Base-by-base conservation (phyloP, 306 rosid genomes). In the Leucaena leucocephala region DNA sequence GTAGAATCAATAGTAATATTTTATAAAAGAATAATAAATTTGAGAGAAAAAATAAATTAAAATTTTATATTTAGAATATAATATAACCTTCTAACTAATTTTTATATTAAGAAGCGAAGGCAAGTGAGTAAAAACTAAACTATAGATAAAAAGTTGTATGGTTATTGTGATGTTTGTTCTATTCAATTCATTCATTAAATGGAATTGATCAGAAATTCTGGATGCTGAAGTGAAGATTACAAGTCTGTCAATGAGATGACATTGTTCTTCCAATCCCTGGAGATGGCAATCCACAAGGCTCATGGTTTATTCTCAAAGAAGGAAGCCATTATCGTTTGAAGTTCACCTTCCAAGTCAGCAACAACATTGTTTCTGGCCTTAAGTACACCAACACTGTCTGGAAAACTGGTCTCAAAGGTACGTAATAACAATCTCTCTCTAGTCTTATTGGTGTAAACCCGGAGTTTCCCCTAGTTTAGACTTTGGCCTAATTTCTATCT, bases 331-430 rank as follows among this genome's bases (percentile, higher is more conserved):
- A 88, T 81, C 84, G 86, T 54, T 81, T 91, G 39, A 85, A 75
- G 77, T 93, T 93, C 88, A 77, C 86, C 71, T 91, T 90, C 78
- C 44, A 64, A 3, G 98, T 93, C 75, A 68, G 84, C 61, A 84
- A 83, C 77, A 93, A 93, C 81, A 88, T 93, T 2, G 98, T 93
- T 50, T 91, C 95, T 5, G 98, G 98, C 81, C 91, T 93, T 83
- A 90, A 85, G 73, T 91, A 93, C 87, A 82, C 92, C 40, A 93
- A 90, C 74, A 80, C 71, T 8, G 95, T 93, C 67, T 93, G 97
- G 97, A 93, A 93, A 81, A 85, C 92, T 63, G 93, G 97, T 4
- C 54, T 93, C 12, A 91, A 83, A 86, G 97, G 97, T 91, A 38
- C 3, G 0, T 4, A 38, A 69, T 62, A 74, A 27, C 4, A 38